Percentiles rank a stretch among this genome's conserved stretches.
Conservation (phyloP, 768 basidiomycete genomes). For the Auricularia sp. region DNA sequence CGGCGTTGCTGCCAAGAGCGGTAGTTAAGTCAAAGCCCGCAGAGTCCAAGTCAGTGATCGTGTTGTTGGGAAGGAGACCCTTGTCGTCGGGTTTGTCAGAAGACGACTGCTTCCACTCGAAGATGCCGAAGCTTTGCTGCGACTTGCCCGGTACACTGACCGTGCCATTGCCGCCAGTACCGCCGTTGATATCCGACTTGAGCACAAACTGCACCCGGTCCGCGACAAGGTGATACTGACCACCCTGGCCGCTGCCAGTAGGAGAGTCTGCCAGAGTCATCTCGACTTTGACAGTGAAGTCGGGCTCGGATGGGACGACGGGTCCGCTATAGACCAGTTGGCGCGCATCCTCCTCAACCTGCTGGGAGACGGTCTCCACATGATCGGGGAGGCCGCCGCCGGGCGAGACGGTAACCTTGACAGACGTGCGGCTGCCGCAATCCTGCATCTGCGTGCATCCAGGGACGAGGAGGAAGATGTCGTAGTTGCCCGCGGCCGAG, state of each 20-base stretch:
- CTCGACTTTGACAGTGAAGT: slow-evolving; percentile 64
- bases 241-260: slow-evolving; percentile 48
- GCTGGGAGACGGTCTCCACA: slow-evolving; percentile 66
- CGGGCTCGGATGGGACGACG: slow-evolving; percentile 59
- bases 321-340: slow-evolving; percentile 71
- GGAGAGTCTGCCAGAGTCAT: slow-evolving; percentile 66
- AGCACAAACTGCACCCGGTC: slow-evolving; percentile 76
- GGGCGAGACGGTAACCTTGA: slow-evolving; percentile 75
- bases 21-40: slow-evolving; percentile 53
- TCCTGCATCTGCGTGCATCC: slow-evolving; percentile 77
- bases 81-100: slow-evolving; percentile 45
- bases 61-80: slow-evolving; percentile 51
- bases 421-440: slow-evolving; percentile 70
- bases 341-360: slow-evolving; percentile 51
- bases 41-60: slow-evolving; percentile 57
- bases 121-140: slow-evolving; percentile 66
- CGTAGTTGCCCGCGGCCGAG: slow-evolving; percentile 80
- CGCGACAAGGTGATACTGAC: slow-evolving; percentile 75
- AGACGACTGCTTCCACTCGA: slow-evolving; percentile 68
- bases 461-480: slow-evolving; percentile 75
- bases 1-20: slow-evolving; percentile 42
- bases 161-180: slow-evolving; percentile 24
- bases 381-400: slow-evolving; percentile 54
- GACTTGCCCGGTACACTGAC: slow-evolving; percentile 21
- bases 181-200: slow-evolving; percentile 44